Base-by-base conservation (phyloP, 805 yeast species). In the Zygosaccharomyces siamensis region DNA sequence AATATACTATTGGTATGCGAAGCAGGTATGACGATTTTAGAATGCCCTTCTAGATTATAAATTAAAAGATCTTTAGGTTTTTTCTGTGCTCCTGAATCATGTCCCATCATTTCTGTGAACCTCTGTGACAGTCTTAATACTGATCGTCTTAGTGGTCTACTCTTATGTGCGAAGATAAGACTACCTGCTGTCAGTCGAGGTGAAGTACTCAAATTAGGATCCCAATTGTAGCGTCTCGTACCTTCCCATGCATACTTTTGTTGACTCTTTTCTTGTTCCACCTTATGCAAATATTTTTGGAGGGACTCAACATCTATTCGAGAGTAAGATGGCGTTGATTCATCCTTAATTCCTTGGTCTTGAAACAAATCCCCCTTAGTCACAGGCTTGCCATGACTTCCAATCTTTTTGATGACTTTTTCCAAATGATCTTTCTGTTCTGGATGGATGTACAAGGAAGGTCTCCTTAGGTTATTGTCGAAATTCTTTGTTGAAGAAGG, bases 171-270 rank as follows among this genome's bases (percentile, higher is more conserved):
- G 26, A 63, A 63, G 10, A 62, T 26, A 26, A 60, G 20, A 8
- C 49, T 50, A 11, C 61, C 60, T 1, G 63, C 49, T 4, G 60
- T 48, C 5, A 54, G 18, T 8, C 39, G 31, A 5, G 50, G 47
- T 7, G 48, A 32, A 7, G 46, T 47, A 7, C 36, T 21, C 11
- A 26, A n/a, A 5, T 39, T 23, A 20, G 46, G 48, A 27, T 54
- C 50, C 69, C 69, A 65, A 28, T 56, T 46, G 44, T 61, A 65
- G 4, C 43, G 45, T 23, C 52, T 53, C 31, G 52, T 51, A 20
- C 56, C 55, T 36, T 55, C 55, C 49, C 58, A 53, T 3, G 58
- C 52, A 16, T 56, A 46, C 20, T 50, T 45, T 35, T 45, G 53
- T 33, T 56, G 61, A 23, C 39, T 46, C 40, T 59, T 59, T 23